Conservation (phyloP, 192 early-diverging fungal genomes). For the Blastocladiella britannica region DNA sequence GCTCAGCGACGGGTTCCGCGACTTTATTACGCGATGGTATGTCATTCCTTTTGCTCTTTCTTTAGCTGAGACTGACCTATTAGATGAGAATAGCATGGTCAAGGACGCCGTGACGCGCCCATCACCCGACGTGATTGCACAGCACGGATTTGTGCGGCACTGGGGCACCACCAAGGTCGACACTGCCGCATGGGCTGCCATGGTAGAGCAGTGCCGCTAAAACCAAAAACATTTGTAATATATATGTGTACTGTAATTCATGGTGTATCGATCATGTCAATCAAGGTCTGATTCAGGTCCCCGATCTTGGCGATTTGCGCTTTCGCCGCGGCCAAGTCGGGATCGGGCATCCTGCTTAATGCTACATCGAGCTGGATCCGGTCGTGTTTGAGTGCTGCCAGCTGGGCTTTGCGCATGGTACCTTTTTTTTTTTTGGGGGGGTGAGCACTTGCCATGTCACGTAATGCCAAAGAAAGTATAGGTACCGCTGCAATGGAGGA, state of each 20-base stretch:
- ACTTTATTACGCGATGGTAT: constrained; percentile 49
- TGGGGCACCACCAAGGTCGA: background rate
- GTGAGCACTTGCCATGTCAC: background rate
- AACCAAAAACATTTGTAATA: no score
- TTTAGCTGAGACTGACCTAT: no score
- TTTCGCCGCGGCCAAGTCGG: background rate
- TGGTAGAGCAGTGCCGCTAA: background rate
- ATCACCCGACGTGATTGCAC: constrained; percentile 22
- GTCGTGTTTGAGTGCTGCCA: background rate
- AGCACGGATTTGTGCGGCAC: background rate
- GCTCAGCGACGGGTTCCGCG: constrained; percentile 54
- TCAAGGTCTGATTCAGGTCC: background rate
- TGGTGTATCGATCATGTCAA: background rate
- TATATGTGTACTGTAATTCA: no score
- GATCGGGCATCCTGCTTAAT: background rate
- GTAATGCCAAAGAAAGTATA: background rate
- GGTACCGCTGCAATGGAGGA: constrained; percentile 6
- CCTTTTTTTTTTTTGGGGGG: background rate
- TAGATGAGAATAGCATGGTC: no score
- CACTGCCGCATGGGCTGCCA: background rate
- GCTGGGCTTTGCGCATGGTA: background rate
- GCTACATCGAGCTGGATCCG: background rate
- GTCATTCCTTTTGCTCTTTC: background rate
- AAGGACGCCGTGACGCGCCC: constrained; percentile 38
- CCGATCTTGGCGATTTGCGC: background rate